phyloP scores from a whole-genome alignment of 805 yeast species.

The Metschnikowia colocasiae region DNA sequence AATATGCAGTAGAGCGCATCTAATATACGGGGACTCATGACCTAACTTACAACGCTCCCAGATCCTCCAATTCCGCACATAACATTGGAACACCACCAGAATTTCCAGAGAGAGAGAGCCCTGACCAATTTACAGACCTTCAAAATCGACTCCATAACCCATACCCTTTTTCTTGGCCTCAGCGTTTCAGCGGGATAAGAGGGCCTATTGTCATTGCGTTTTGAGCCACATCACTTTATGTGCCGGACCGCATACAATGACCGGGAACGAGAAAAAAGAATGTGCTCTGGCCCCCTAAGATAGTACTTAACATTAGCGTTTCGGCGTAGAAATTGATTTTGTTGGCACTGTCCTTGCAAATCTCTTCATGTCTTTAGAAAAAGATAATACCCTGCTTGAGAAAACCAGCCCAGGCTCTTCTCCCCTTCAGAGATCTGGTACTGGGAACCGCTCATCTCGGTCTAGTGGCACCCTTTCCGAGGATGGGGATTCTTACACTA shows the following conservation, averaged over 20 bases:
- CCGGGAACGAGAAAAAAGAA: not conserved
- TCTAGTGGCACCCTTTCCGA: constrained; percentile 1
- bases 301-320: not conserved
- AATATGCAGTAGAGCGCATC: not conserved
- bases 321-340: not conserved
- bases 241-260: constrained; percentile 1
- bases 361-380: not conserved
- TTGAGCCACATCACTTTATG: not conserved
- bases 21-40: not conserved
- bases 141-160: too few species aligned
- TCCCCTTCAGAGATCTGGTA: not conserved
- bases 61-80: too few species aligned
- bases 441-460: not conserved
- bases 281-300: not conserved
- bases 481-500: not conserved
- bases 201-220: not conserved
- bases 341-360: too few species aligned
- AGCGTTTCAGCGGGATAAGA: not conserved
- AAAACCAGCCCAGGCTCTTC: constrained; percentile 1
- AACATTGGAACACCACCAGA: too few species aligned
- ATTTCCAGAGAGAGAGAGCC: too few species aligned
- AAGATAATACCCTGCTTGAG: constrained; percentile 1
- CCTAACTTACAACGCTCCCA: too few species aligned
- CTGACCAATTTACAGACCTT: too few species aligned
- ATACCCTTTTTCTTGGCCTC: too few species aligned